phyloP scores from a whole-genome alignment of 306 rosid genomes.

The Cicer pinnatifidum region DNA sequence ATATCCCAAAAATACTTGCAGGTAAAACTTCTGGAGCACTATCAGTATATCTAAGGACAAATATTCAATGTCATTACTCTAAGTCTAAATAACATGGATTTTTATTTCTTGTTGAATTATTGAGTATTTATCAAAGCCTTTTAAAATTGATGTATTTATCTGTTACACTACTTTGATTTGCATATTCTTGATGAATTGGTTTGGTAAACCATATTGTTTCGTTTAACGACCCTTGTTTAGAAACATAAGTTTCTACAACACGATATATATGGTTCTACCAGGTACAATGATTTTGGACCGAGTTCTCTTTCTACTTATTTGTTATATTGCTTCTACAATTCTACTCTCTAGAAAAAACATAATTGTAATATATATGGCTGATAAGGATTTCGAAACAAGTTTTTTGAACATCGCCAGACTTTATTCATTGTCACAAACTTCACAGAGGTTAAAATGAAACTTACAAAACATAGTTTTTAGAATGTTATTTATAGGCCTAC shows the following conservation, averaged over 20 bases:
- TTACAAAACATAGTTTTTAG: conserved; percentile 18
- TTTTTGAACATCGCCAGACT: conserved; percentile 8
- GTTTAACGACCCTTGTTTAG: not conserved
- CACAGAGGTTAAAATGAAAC: conserved; percentile 17
- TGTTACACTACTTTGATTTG: not conserved
- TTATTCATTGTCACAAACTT: not conserved
- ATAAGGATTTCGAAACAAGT: conserved; percentile 25
- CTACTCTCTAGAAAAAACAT: not conserved
- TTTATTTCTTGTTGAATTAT: not conserved
- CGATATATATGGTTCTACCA: not conserved
- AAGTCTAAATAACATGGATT: not conserved
- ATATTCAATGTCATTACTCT: conserved; percentile 21
- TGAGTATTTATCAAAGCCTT: conserved; percentile 8
- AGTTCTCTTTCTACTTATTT: not conserved
- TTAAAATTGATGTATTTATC: not conserved
- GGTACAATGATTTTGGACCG: not conserved
- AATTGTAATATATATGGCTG: conserved; percentile 2
- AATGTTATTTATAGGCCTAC: conserved; percentile 27
- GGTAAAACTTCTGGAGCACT: conserved; percentile 55
- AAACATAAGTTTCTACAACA: not conserved
- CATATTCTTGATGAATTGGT: not conserved
- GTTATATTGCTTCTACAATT: not conserved
- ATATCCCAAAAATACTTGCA: conserved; percentile 64
- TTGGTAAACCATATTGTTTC: not conserved
- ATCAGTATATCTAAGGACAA: conserved; percentile 15